Base-by-base conservation (phyloP, 768 basidiomycete genomes). In the Gloeopeniophorella convolvens region DNA sequence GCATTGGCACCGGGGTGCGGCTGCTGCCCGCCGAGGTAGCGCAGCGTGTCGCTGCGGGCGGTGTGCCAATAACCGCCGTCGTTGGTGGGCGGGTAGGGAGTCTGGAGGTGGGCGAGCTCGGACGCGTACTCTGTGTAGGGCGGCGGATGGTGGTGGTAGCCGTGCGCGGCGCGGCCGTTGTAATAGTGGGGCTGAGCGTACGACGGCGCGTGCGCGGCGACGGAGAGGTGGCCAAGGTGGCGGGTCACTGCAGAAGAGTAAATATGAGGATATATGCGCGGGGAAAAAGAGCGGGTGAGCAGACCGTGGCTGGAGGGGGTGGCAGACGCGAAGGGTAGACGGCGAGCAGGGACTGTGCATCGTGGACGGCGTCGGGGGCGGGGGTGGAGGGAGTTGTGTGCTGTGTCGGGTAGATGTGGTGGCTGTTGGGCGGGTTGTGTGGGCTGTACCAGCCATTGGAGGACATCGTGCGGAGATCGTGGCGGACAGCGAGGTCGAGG, bases 221-320 rank as follows among this genome's bases (percentile, higher is more conserved):
- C 67, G 20, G 79, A 78, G 56, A 88, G 71, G 54, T 70, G 76
- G 55, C 70, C 72, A 20, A 88, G 61, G 66, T 89, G 87, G 26
- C 83, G 71, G 20, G 83, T 73, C 35, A 83, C 88, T 89, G 51
- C 62, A 56, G 55, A 36, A 42, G 36, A 39, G 11, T 28, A 27
- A 36, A 62, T 48, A 27, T 42, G 24, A 33, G 3, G 18, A 18
- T 60, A 18, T 52, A 26, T 27, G n/a, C n/a, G n/a, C n/a, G n/a
- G 8, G 20, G 20, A 21, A 21, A 16, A 9, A 13, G 9, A 28
- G 41, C 40, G 51, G 34, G 24, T 21, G 32, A 20, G 30, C 67
- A 54, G 61, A 86, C 88, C 85, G 61, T 89, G 87, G 31, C 79
- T 72, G 7, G 85, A 77, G n/a, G 86, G 85, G 4, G 82, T 85